These are phyloP conservation scores for Colletotrichum trifolii DNA, from an alignment of 2,329 filamentous ascomycete genomes.

Conservation along the genomic window DNA sequence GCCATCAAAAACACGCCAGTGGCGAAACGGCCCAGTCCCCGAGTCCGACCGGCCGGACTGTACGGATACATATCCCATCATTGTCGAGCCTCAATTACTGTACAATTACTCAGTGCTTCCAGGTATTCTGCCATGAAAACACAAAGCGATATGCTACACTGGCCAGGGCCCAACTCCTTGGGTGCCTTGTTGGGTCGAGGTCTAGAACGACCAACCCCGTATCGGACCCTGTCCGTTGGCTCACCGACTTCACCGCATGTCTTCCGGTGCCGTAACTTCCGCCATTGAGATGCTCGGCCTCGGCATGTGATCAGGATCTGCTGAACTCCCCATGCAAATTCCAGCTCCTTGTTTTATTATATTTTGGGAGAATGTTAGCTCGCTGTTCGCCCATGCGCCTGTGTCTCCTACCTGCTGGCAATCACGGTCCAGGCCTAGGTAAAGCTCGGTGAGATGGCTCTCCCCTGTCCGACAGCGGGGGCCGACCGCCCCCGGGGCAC, in stretches of 20 bases:
- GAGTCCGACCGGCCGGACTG: slow-evolving; percentile 10
- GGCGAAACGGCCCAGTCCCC: slow-evolving; percentile 2
- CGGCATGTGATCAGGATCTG: neutral
- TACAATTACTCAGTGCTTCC: slow-evolving; percentile 1
- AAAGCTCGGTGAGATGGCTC: too few relatives aligned
- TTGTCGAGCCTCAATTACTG: neutral
- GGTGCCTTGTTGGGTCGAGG: slow-evolving; percentile 3
- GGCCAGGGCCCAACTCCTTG: too few relatives aligned
- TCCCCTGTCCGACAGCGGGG: too few relatives aligned
- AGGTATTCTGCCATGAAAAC: neutral
- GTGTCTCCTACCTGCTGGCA: too few relatives aligned
- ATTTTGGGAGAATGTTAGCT: too few relatives aligned
- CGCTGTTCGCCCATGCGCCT: too few relatives aligned
- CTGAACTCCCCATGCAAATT: too few relatives aligned
- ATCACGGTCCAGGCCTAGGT: too few relatives aligned
- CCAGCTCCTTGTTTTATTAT: too few relatives aligned
- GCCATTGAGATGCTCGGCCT: neutral
- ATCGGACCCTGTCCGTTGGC: slow-evolving; percentile 23
- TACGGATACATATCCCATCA: neutral
- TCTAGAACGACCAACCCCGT: slow-evolving; percentile 4
- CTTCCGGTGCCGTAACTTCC: slow-evolving; percentile 21
- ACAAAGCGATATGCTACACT: too few relatives aligned
- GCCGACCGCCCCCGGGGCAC: too few relatives aligned
- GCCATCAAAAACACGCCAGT: slow-evolving; percentile 32
- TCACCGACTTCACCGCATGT: slow-evolving; percentile 26